Base-by-base conservation (phyloP, 2,329 filamentous ascomycete genomes). In the Thelonectria discophora region DNA sequence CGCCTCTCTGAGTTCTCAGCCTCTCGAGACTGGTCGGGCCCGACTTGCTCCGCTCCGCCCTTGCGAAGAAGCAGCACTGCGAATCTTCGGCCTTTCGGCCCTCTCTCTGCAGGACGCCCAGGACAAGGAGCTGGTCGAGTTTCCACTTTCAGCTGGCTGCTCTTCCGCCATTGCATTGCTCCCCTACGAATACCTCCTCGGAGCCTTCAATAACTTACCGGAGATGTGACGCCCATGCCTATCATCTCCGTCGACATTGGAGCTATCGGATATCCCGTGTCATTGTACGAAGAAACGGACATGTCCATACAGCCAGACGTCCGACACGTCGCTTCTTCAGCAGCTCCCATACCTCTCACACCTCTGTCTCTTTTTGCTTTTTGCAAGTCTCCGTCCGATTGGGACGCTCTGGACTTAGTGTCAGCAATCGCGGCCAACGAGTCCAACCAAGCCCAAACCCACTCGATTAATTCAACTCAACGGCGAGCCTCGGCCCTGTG, bases 111-210 rank as follows among this genome's bases (percentile, higher is more conserved):
- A 37, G n/a, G 27, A 48, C 20, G 30, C 5, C 43, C 53, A 55
- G 53, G 45, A 48, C 34, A 45, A 55, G 53, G 53, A 45, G 55
- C 48, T 57, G 48, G 48, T 47, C 39, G 21, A n/a, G 39, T 55
- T 58, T 32, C 58, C 51, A 45, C 45, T 60, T 58, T 59, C 61
- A 57, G 57, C 60, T 58, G 49, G 42, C 52, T 43, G 34, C 21
- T 34, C 24, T 52, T 53, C 49, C 48, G 32, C 48, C 42, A 48
- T 43, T 18, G 40, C 48, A n/a, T 40, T 49, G 55, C 48, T 53
- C 40, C 32, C 53, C 45, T 47, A 1, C 40, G 15, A 6, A 43
- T 52, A 18, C 17, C 40, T 34, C 37, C 30, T 39, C 32, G 40
- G 40, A 21, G 40, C 40, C 20, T 42, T 40, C 51, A 20, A 50